Percentiles rank a stretch among this genome's conserved stretches.
Evolutionary conservation across 352 stramenopile genomes (phyloP).

Genomic region (Pythium dissotocum): DNA sequence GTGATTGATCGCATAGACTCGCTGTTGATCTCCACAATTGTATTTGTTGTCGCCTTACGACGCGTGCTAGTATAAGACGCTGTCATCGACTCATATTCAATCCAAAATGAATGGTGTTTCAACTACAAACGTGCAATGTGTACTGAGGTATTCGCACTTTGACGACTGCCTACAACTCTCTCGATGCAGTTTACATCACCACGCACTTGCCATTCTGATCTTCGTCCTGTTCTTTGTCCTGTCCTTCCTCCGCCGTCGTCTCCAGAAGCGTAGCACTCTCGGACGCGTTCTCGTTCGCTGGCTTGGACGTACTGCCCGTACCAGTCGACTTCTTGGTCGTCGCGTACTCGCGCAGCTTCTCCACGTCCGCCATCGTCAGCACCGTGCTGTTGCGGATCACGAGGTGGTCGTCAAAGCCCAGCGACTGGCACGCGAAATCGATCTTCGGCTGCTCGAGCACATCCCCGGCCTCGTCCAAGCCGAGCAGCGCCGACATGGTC

Average conservation of each 20-base stretch:
- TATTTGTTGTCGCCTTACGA: slow-evolving; percentile 34
- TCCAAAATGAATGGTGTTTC: neutral
- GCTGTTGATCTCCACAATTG: slow-evolving; percentile 55
- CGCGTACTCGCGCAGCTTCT: slow-evolving; percentile 55
- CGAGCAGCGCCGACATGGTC: slow-evolving; percentile 61
- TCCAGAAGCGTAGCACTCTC: neutral
- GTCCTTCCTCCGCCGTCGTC: slow-evolving; percentile 20
- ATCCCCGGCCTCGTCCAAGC: slow-evolving; percentile 40
- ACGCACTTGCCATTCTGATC: slow-evolving; percentile 14
- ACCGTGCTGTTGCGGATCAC: slow-evolving; percentile 81
- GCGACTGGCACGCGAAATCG: slow-evolving; percentile 54
- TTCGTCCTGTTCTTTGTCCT: too few species aligned
- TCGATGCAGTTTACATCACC: too few species aligned
- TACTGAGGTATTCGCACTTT: too few species aligned
- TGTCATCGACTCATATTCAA: slow-evolving; percentile 2
- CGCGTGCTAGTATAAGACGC: slow-evolving; percentile 7
- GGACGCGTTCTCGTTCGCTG: neutral
- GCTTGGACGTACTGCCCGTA: too few species aligned
- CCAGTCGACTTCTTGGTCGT: slow-evolving; percentile 27
- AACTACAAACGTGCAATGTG: neutral
- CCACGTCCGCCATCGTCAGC: slow-evolving; percentile 74
- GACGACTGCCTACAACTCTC: neutral
- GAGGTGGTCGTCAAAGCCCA: slow-evolving; percentile 63
- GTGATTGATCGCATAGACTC: slow-evolving; percentile 62
- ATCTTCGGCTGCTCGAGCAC: slow-evolving; percentile 49